Evolutionary conservation across 768 basidiomycete genomes (phyloP).

Genomic region (Pisolithus microcarpus): DNA sequence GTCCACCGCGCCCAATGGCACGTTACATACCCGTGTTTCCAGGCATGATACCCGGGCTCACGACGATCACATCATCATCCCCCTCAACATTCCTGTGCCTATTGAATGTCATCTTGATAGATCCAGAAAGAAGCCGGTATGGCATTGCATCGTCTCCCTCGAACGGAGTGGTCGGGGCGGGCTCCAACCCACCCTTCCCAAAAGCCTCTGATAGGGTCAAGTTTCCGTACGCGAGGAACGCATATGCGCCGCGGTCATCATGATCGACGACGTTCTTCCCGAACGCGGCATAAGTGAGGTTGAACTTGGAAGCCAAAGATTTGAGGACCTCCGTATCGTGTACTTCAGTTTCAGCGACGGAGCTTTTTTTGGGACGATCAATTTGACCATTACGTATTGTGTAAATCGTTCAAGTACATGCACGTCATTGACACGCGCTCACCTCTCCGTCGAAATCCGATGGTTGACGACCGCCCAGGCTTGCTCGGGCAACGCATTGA

Average conservation of each 20-base stretch:
- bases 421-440: slow-evolving; percentile 9
- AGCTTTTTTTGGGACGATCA: slow-evolving; percentile 15
- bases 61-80: slow-evolving; percentile 29
- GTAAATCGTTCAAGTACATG: too few relatives aligned
- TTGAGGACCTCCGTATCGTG: slow-evolving; percentile 39
- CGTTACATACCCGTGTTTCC: slow-evolving; percentile 41
- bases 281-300: slow-evolving; percentile 55
- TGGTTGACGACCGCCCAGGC: slow-evolving; percentile 68
- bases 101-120: slow-evolving; percentile 55
- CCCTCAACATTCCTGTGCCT: slow-evolving; percentile 37
- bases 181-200: slow-evolving; percentile 43
- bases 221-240: slow-evolving; percentile 32
- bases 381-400: neutral
- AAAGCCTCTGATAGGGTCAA: slow-evolving; percentile 46
- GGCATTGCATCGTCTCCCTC: slow-evolving; percentile 23
- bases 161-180: slow-evolving; percentile 56
- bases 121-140: slow-evolving; percentile 52
- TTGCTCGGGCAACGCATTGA: slow-evolving; percentile 73
- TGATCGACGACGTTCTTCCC: slow-evolving; percentile 35
- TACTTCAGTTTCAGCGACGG: slow-evolving; percentile 36
- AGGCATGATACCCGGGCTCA: slow-evolving; percentile 50
- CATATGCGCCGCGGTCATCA: slow-evolving; percentile 5
- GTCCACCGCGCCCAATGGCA: too few relatives aligned
- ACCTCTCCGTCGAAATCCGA: slow-evolving; percentile 59
- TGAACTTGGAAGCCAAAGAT: slow-evolving; percentile 43